Percentiles rank a stretch among this genome's conserved stretches.
phyloP scores from a whole-genome alignment of 2,329 filamentous ascomycete genomes.

The Dendrostoma leiphaemia region DNA sequence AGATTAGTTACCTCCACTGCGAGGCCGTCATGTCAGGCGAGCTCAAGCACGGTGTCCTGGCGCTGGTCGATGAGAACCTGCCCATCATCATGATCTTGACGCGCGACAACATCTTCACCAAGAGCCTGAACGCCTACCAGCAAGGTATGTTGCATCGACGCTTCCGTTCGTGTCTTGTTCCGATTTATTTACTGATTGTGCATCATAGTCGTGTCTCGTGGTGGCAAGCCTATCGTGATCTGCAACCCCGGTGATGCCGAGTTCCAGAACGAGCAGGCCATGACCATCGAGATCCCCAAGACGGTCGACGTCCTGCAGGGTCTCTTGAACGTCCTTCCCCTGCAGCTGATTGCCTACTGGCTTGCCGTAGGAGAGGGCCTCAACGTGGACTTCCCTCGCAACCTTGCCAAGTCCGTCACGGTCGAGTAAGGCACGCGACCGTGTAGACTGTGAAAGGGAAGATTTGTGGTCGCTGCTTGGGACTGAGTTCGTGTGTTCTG shows the following conservation, averaged over 20 bases:
- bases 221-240: conserved; percentile 96
- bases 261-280: conserved; percentile 82
- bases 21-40: conserved; percentile 99
- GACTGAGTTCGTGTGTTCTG: neutral
- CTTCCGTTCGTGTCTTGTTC: neutral
- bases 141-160: conserved; percentile 64
- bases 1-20: conserved; percentile 99
- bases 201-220: conserved; percentile 79
- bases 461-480: neutral
- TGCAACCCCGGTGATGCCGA: conserved; percentile 90
- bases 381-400: conserved; percentile 98
- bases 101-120: conserved; percentile 91
- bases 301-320: conserved; percentile 95
- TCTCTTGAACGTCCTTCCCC: conserved; percentile 93
- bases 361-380: conserved; percentile 92
- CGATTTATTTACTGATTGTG: neutral
- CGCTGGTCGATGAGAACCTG: conserved; percentile 95
- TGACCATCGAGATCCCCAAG: conserved; percentile 96
- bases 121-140: conserved; percentile 99
- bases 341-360: conserved; percentile 99
- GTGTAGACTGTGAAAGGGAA: neutral
- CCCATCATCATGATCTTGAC: conserved; percentile 99
- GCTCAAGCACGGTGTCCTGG: conserved; percentile 97
- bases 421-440: conserved; percentile 69
- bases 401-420: conserved; percentile 97